These are phyloP conservation scores for Phytophthora sojae DNA, from an alignment of 352 stramenopile species.

Conservation along the genomic window DNA sequence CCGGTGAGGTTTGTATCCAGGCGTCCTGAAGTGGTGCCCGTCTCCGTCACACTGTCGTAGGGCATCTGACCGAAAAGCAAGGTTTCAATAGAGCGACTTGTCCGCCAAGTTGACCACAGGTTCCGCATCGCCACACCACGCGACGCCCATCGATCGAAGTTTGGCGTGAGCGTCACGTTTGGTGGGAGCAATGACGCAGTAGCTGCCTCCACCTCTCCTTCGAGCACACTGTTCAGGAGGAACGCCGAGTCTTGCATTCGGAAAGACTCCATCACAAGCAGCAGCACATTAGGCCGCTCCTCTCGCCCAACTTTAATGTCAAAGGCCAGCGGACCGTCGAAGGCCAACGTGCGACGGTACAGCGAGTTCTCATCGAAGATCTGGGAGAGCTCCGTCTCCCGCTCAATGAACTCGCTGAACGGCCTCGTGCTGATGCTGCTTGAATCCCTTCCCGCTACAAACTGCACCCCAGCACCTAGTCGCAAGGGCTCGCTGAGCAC, in stretches of 20 bases:
- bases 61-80: conserved; percentile 72
- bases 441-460: conserved; percentile 27
- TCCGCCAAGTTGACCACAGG: conserved; percentile 75
- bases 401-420: conserved; percentile 57
- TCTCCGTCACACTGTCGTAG: conserved; percentile 64
- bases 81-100: conserved; percentile 71
- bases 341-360: conserved; percentile 54
- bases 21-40: conserved; percentile 54
- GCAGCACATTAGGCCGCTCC: conserved; percentile 66
- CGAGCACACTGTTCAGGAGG: conserved; percentile 31
- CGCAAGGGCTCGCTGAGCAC: conserved; percentile 59
- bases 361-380: conserved; percentile 55
- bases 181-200: conserved; percentile 40
- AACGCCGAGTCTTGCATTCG: conserved; percentile 65
- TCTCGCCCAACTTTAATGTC: conserved; percentile 46
- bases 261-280: conserved; percentile 78
- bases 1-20: conserved; percentile 49
- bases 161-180: conserved; percentile 66
- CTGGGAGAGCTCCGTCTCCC: conserved; percentile 47
- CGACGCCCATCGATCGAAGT: conserved; percentile 68
- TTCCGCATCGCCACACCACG: conserved; percentile 62
- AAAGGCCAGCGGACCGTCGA: conserved; percentile 63
- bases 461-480: conserved; percentile 33
- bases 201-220: conserved; percentile 36
- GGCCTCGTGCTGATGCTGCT: conserved; percentile 21